Evolutionary conservation across 2,329 filamentous ascomycete species (phyloP), one percentile per base, ranked within the genome.

Genomic region (Aspergillus alliaceus): DNA sequence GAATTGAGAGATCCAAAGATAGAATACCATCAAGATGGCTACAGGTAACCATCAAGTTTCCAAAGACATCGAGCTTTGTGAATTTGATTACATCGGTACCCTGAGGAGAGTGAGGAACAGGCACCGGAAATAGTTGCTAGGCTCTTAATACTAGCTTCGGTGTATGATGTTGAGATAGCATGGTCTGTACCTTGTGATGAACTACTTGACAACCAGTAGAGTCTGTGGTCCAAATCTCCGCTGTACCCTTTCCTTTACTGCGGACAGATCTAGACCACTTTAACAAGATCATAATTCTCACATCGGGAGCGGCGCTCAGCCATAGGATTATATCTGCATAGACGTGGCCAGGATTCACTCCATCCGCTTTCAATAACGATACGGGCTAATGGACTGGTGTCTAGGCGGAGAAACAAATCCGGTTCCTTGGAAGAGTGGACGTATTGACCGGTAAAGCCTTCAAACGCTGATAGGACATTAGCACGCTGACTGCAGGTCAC

Each of bases 41-140:
- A 15, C 35, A 46, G 4, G 53, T 9, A n/a, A 50, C n/a, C 22
- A 54, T 37, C 1, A 24, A 22, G 18, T 46, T 3, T n/a, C 46
- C 46, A 24, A 51, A 55, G n/a, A 46, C 7, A 22, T 55, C 37
- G 12, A 22, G 32, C 25, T 55, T 55, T 6, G 53, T 50, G 6
- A 55, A 55, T 15, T 44, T 15, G 24, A 55, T 27, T n/a, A 7
- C 18, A 15, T 50, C 53, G 15, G 32, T 51, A 2, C 18, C 32
- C 4, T 6, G 3, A 22, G 6, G n/a, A 4, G 35, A 32, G 5
- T 27, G 32, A 39, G 32, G 53, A 7, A 27, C 2, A 5, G 55
- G 55, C 24, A 20, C 27, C 20, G 55, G 50, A 37, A 54, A 57
- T 20, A 53, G 44, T 27, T 20, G 2, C 55, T 57, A 51, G 18